Evolutionary conservation across 352 stramenopile species (phyloP).

Genomic region (Phytopythium boreale): DNA sequence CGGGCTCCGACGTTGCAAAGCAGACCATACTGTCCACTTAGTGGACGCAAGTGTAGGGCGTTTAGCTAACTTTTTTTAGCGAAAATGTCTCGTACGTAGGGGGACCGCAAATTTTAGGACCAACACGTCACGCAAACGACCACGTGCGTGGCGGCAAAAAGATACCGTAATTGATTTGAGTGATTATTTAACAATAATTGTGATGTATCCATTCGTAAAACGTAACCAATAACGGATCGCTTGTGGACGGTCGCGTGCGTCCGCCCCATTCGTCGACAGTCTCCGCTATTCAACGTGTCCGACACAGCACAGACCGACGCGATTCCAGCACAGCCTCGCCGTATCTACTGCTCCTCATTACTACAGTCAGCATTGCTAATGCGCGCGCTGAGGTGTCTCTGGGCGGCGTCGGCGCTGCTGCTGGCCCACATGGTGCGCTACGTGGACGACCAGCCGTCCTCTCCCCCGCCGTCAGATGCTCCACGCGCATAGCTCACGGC

Average conservation of each 20-base stretch:
- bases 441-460: not conserved
- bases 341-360: too few species aligned
- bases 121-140: not conserved
- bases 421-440: not conserved
- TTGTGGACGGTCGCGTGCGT: too few species aligned
- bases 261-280: too few species aligned
- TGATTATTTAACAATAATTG: too few species aligned
- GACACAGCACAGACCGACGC: too few species aligned
- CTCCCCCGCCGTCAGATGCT: not conserved
- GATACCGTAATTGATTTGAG: not conserved
- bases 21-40: slow-evolving; percentile 3
- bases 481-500: not conserved
- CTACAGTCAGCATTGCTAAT: not conserved
- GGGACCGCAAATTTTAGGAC: not conserved
- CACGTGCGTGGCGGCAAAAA: too few species aligned
- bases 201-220: too few species aligned
- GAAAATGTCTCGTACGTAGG: slow-evolving; percentile 5
- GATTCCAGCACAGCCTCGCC: too few species aligned
- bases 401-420: not conserved
- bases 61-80: not conserved
- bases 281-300: too few species aligned
- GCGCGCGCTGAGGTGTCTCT: not conserved
- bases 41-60: slow-evolving; percentile 7
- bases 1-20: not conserved
- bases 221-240: too few species aligned